phyloP scores from a whole-genome alignment of 2,329 filamentous ascomycete species.

The Fusarium subglutinans region DNA sequence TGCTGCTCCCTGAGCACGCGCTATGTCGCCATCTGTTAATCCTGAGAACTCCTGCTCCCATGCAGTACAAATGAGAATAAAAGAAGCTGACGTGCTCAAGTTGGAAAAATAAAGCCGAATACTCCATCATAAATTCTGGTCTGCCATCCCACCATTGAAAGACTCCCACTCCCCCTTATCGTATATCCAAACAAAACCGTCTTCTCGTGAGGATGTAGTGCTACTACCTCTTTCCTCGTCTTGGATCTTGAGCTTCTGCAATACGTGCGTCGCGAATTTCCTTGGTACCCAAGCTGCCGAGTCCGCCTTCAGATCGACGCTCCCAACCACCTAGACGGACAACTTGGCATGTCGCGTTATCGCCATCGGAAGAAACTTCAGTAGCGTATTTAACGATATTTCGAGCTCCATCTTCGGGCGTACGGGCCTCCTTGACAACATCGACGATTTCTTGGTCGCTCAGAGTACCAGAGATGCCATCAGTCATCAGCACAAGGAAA shows the following conservation, averaged over 20 bases:
- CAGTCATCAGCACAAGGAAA: constrained; percentile 88
- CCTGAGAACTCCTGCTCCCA: constrained; percentile 39
- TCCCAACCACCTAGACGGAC: constrained; percentile 76
- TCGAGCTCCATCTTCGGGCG: constrained; percentile 84
- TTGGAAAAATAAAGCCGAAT: constrained; percentile 18
- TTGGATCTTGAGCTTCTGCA: constrained; percentile 82
- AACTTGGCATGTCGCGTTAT: constrained; percentile 76
- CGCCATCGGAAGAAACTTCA: constrained; percentile 76
- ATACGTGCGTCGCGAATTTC: constrained; percentile 87
- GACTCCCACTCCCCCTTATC: not conserved
- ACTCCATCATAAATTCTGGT: not conserved
- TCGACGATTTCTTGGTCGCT: constrained; percentile 96
- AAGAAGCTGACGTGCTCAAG: constrained; percentile 5
- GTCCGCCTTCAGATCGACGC: constrained; percentile 80
- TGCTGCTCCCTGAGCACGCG: constrained; percentile 16
- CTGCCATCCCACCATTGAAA: not conserved
- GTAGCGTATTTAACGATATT: constrained; percentile 88
- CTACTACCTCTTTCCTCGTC: constrained; percentile 67
- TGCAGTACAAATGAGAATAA: constrained; percentile 34
- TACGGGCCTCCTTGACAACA: constrained; percentile 90
- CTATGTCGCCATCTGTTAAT: constrained; percentile 23
- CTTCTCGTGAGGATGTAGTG: not conserved
- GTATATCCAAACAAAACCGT: constrained; percentile 3
- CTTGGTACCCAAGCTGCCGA: constrained; percentile 90
- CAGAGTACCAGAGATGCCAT: constrained; percentile 87